Evolutionary conservation across 371 early-diverging fungal genomes (phyloP), one percentile per base, ranked within the genome.

Genomic region (Mortierella sp.): DNA sequence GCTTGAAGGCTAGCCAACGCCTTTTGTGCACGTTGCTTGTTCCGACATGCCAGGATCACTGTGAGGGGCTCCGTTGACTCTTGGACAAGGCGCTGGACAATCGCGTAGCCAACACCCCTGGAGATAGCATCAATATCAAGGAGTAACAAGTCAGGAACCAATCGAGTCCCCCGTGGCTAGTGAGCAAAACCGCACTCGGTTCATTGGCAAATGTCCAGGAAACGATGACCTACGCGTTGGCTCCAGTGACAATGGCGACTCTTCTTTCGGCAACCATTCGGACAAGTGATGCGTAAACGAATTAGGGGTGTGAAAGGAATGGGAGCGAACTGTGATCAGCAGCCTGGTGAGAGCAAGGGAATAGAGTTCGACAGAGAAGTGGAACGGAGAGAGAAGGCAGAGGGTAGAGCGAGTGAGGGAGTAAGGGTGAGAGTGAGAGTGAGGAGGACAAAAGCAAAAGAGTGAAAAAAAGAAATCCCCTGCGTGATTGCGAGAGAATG

Each of bases 31-130:
- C 88, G 83, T 24, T 61, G 49, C 24, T 71, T 67, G 71, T 87
- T 93, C 19, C 95, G 89, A 72, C 95, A 94, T 18, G 89, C 93
- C 64, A 95, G 83, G 6, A 94, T 82, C n/a, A 93, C 62, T 9
- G 80, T 82, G 3, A 86, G 57, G n/a, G 66, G 48, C 3, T 69
- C 61, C 0, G 71, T 61, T 16, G 72, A 71, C 13, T 80, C 64
- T 23, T 80, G 67, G 16, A 90, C 68, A 7, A 95, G 82, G 0
- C 87, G 86, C 34, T 87, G 83, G 5, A 88, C 89, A 52, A 93
- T 89, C 14, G 89, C 90, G 64, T 85, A 88, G 5, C 94, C 94
- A 26, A 95, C 86, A 21, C 95, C 95, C 66, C 90, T 89, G 38
- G 8, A 53, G 41, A 59, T 23, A 24, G 30, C n/a, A n/a, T n/a